Conservation (phyloP, 345 rosid species). For the Bruguiera parviflora region DNA sequence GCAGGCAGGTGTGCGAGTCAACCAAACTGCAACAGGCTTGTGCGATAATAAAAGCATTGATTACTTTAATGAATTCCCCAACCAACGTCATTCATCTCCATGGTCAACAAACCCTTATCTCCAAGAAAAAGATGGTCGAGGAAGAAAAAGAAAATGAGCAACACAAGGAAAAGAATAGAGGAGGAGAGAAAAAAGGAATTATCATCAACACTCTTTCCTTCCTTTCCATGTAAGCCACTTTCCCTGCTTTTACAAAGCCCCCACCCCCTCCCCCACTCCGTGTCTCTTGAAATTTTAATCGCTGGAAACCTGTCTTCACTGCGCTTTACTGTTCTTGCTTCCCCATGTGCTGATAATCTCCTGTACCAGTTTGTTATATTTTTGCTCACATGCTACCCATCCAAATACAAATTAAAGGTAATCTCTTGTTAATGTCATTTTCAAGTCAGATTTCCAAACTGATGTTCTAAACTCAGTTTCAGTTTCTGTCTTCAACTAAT, state of each 20-base stretch:
- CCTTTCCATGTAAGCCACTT: conserved; percentile 30
- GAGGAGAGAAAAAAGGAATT: conserved; percentile 9
- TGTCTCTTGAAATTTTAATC: conserved; percentile 15
- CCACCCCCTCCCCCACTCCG: background rate
- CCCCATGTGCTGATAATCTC: background rate
- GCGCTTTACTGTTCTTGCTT: background rate
- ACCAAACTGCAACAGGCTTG: conserved; percentile 16
- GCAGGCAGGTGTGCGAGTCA: background rate
- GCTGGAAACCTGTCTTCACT: background rate
- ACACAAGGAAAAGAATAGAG: conserved; percentile 4
- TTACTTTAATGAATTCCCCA: conserved; percentile 43
- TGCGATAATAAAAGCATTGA: conserved; percentile 32
- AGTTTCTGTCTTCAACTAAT: background rate
- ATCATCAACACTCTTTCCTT: conserved; percentile 16
- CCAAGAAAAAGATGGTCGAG: conserved; percentile 4
- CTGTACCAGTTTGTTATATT: background rate
- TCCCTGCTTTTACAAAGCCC: conserved; percentile 5
- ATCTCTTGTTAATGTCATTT: background rate
- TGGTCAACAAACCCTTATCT: conserved; percentile 47
- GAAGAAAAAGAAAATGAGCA: conserved; percentile 12
- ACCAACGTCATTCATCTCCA: conserved; percentile 21
- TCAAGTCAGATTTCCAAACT: too few species aligned
- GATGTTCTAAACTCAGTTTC: background rate
- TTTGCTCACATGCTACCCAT: background rate
- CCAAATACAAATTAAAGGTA: conserved; percentile 3